Base-by-base conservation (phyloP, 768 basidiomycete genomes). In the Pleurotus tuoliensis region DNA sequence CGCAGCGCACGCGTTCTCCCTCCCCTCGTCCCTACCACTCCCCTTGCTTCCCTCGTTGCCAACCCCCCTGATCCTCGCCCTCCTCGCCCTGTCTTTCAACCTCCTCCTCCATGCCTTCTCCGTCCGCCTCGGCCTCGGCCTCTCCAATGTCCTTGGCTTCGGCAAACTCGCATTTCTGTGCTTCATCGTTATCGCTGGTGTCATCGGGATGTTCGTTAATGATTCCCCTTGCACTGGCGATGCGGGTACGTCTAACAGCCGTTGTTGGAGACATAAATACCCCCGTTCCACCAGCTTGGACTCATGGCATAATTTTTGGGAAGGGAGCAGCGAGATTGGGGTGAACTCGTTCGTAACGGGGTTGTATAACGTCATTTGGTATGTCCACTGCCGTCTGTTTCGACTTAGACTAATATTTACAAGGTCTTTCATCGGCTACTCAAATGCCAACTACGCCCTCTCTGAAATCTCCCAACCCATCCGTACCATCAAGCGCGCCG, bases 361-460 rank as follows among this genome's bases (percentile, higher is more conserved):
- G 3, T 69, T 90, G 27, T 88, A 87, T 64, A 85, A 78, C 59
- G 84, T 89, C 43, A 84, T 87, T 20, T 90, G 88, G 88, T 87
- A 53, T 7, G 72, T 55, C 5, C 16, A 24, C 43, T 37, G 15
- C 25, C 27, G 37, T 15, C 27, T 15, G 5, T 9, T 53, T 4
- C 4, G 34, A 4, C n/a, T 55, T 4, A 40, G 2, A 7, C 47
- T 52, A 5, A 61, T 25, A 46, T 34, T 40, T 18, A 40, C 9
- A 41, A 88, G 87, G 87, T 84, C 86, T 0, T 88, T 83, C 63
- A 76, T 80, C 47, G 89, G 89, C 0, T 92, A 89, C 64, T 80
- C 82, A 2, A 88, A 86, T 56, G 87, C 87, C 7, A 89, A 90
- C 63, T 89, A 88, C 59, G 85, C 83, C 0, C 72, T 91, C 4